Evolutionary conservation across 169 alveolate genomes (phyloP), one percentile per base, ranked within the genome.

Genomic region (Plasmodium malariae): DNA sequence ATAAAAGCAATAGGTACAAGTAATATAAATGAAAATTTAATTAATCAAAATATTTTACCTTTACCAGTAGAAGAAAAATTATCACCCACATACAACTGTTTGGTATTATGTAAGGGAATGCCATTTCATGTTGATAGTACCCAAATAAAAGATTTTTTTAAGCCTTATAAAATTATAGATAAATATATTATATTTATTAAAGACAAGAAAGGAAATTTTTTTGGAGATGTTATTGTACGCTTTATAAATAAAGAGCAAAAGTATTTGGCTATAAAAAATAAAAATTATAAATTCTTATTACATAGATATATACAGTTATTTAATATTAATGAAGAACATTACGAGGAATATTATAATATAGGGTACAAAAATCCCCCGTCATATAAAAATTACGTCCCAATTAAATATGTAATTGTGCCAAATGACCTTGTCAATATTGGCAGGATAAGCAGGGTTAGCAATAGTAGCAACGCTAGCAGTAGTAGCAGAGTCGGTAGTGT

Each of bases 341-440:
- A 86, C 24, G 87, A 86, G 40, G 92, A 86, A 86, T 86, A 86
- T 34, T 86, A 36, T 49, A 59, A 86, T 36, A 72, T 86, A 62
- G 92, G 92, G 0, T 86, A 86, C 59, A 86, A 86, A 30, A 86
- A 86, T n/a, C 92, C 92, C 1, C 92, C 92, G 24, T 37, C 87
- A n/a, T 86, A 86, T 70, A 86, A 86, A 70, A 86, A 86, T 86
- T 86, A 86, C 21, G 51, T 86, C 24, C 92, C 92, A 11, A 86
- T 86, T 19, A 86, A 86, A 36, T 70, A 86, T 70, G 55, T 86
- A 5, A 36, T 86, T 1, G 78, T 86, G 17, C 48, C 87, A 0
- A 70, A 49, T 57, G 87, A 37, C 9, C 5, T 12, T 55, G n/a
- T 26, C n/a, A 51, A 54, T 11, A 68, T 3, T 28, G 51, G n/a